Evolutionary conservation across 2,329 filamentous ascomycete species (phyloP), one percentile per base, ranked within the genome.

Genomic region (Pseudomassariella vexata): DNA sequence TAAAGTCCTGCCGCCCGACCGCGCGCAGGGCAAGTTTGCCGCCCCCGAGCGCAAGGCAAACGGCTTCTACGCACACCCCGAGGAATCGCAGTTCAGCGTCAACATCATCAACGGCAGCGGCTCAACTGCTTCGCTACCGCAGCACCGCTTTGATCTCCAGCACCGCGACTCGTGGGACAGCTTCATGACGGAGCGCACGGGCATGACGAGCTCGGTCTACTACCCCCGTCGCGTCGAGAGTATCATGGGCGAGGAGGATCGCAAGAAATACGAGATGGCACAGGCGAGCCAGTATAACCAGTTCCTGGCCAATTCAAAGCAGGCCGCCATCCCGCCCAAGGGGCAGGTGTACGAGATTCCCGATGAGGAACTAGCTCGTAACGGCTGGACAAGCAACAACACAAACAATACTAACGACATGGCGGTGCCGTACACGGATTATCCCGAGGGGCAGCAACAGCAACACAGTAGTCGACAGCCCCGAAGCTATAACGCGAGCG

Each of bases 221-320:
- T 61, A 81, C 50, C 82, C 83, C 1, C 71, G 76, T 9, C 68
- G 76, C 24, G 77, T 88, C 28, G 82, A 89, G 47, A 83, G 73
- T 47, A 76, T 90, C 48, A 85, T 94, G 75, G 76, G 76, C 40
- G 79, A 82, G 6, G 85, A 92, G 53, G 85, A 90, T 49, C 73
- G 77, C 21, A 73, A 71, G 41, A 83, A 86, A 49, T 85, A 88
- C 51, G 72, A 79, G 47, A 72, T 85, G 48, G 78, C 80, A 2
- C 82, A 83, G 50, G 68, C 70, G 24, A 68, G 58, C 35, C 69
- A 72, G 45, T 50, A 59, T 21, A 59, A 52, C 36, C 49, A 56
- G 21, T 57, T 56, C 30, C 17, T 56, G 12, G 52, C 47, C 25
- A 51, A 46, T 19, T 50, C 50, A 9, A 50, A 53, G 32, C 52